Base-by-base conservation (phyloP, 1,284 basidiomycete genomes). In the Cryptococcus amylolentus region DNA sequence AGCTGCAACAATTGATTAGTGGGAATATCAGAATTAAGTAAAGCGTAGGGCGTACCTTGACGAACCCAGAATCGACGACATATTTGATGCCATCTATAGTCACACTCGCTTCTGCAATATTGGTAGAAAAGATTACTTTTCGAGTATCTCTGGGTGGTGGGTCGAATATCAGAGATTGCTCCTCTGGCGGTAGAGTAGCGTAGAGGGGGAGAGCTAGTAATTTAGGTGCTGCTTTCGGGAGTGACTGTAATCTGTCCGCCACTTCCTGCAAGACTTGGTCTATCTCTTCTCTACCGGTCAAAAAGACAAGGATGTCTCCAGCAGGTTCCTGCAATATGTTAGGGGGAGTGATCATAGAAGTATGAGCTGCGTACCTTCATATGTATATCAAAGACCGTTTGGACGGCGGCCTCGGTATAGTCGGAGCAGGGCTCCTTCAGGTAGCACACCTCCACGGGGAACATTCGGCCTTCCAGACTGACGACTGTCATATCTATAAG, bases 241-340 rank as follows among this genome's bases (percentile, higher is more conserved):
- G 77, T 90, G 82, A 84, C 47, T 88, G 84, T 41, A 89, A 72
- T 52, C 88, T 80, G 65, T 98, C 93, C 0, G 87, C 80, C 2
- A 98, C 79, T 52, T 85, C 84, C 66, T 95, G 88, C 8, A 96
- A 75, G 56, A 88, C 93, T 35, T 83, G 80, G 46, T 98, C 92
- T 50, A 98, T 98, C 69, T 98, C 96, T 67, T 98, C 95, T 54
- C 95, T 83, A n/a, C 96, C 93, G 0, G 96, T 94, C 48, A 98
- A 75, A 72, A 98, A 98, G 4, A 98, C 86, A 12, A 98, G 83
- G 42, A 98, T 84, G 75, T 98, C 94, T 0, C 95, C 95, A 2
- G 68, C 58, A 5, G 85, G 81, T 66, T 84, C 83, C 79, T 88
- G 84, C 80, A 62, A n/a, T 18, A 16, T 41, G 44, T 51, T 26